Conservation (phyloP, 768 basidiomycete species). For the Leucocoprinus leucothites region DNA sequence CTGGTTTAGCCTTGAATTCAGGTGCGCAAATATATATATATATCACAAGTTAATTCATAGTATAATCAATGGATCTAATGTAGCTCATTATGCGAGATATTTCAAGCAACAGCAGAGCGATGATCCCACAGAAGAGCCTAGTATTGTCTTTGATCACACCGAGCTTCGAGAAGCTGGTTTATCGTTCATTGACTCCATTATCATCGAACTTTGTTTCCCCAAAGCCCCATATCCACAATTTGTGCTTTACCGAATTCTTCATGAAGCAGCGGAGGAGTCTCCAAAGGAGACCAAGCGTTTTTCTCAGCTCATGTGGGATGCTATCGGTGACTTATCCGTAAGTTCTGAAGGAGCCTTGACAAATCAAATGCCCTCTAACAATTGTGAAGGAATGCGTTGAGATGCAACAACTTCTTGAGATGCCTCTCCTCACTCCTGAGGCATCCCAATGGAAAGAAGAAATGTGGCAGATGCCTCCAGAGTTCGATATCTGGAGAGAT, state of each 20-base stretch:
- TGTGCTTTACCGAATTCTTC: constrained; percentile 63
- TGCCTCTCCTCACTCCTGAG: constrained; percentile 54
- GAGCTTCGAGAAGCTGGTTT: constrained; percentile 60
- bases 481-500: constrained; percentile 65
- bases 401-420: constrained; percentile 62
- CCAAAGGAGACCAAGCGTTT: constrained; percentile 74
- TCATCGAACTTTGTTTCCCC: constrained; percentile 81
- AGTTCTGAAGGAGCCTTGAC: constrained; percentile 14
- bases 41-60: too few relatives aligned
- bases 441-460: constrained; percentile 50
- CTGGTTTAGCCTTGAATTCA: constrained; percentile 65
- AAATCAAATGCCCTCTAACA: neutral
- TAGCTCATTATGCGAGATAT: constrained; percentile 71
- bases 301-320: constrained; percentile 77
- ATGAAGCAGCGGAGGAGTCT: constrained; percentile 69
- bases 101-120: constrained; percentile 56
- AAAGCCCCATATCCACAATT: constrained; percentile 62
- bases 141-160: constrained; percentile 51
- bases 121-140: constrained; percentile 40
- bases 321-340: constrained; percentile 80
- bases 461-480: constrained; percentile 52
- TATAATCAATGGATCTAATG: neutral
- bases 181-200: constrained; percentile 81
- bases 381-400: constrained; percentile 55
- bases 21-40: constrained; percentile 38